Evolutionary conservation across 2,329 filamentous ascomycete genomes (phyloP).

Genomic region (Aspergillus bombycis): DNA sequence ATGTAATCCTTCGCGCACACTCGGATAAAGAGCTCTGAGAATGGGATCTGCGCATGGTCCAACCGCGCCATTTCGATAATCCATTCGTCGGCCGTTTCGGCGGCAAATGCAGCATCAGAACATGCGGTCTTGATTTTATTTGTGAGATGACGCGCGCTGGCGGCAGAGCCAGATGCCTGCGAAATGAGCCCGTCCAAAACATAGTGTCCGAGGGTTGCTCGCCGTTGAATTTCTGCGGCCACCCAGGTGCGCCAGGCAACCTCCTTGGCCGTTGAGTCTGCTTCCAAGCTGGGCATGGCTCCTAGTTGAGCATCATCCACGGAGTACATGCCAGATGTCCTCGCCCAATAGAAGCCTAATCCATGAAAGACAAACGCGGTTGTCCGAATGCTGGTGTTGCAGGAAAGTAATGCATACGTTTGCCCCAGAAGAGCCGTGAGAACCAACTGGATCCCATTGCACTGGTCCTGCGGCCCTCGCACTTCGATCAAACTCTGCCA

Average conservation of each 20-base stretch:
- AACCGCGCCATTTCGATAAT: not conserved
- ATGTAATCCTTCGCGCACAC: not conserved
- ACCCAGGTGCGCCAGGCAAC: not conserved
- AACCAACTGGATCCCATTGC: not conserved
- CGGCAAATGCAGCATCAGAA: not conserved
- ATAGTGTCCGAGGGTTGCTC: not conserved
- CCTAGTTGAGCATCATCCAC: not conserved
- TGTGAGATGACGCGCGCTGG: not conserved
- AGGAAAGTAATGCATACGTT: not conserved
- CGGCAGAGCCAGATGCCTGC: not conserved
- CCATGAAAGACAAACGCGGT: not conserved
- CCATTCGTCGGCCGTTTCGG: not conserved
- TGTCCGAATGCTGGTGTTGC: not conserved
- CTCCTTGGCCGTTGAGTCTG: not conserved
- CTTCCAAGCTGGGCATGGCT: not conserved
- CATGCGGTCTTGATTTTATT: not conserved
- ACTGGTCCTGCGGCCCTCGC: not conserved
- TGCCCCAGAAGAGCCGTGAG: not conserved
- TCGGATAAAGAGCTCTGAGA: not conserved
- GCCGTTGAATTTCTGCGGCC: not conserved
- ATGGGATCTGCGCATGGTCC: not conserved
- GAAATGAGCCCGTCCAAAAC: not conserved
- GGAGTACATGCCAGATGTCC: not conserved
- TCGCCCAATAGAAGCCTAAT: not conserved
- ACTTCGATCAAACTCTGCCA: not conserved